These are phyloP conservation scores for Prunella vulgaris DNA, from an alignment of 257 asterid species.

Conservation along the genomic window DNA sequence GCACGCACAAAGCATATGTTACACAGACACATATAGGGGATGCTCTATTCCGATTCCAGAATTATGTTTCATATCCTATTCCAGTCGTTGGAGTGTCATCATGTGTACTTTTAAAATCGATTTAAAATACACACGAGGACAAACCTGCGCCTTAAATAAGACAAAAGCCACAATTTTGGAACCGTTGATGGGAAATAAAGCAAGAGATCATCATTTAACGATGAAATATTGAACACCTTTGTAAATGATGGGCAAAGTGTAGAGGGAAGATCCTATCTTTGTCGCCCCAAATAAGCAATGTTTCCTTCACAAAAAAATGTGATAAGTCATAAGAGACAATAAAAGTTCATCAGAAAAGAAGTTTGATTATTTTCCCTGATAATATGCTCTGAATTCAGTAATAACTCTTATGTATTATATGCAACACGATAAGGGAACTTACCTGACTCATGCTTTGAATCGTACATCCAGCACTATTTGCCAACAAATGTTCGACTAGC, in stretches of 20 bases:
- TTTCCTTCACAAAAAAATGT: constrained; percentile 37
- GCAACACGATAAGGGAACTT: not conserved
- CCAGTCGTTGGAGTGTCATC: not conserved
- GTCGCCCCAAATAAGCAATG: constrained; percentile 71
- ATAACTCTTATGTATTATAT: not conserved
- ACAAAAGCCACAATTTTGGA: not conserved
- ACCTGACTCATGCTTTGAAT: constrained; percentile 42
- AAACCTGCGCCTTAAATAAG: not conserved
- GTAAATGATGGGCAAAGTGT: constrained; percentile 44
- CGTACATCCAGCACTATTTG: constrained; percentile 21
- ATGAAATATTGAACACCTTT: constrained; percentile 32
- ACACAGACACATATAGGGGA: not conserved
- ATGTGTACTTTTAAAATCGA: not conserved
- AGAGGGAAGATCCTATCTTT: constrained; percentile 63
- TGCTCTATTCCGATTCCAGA: not conserved
- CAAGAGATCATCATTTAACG: not conserved
- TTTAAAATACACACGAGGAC: not conserved
- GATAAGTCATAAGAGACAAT: not conserved
- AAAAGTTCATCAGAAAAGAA: not conserved
- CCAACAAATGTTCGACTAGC: constrained; percentile 44
- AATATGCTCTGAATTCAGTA: not conserved
- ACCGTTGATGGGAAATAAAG: not conserved
- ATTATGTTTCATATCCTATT: not conserved
- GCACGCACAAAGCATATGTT: constrained; percentile 16
- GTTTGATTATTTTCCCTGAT: not conserved